These are phyloP conservation scores for Mycena latifolia DNA, from an alignment of 768 basidiomycete genomes.

Conservation along the genomic window DNA sequence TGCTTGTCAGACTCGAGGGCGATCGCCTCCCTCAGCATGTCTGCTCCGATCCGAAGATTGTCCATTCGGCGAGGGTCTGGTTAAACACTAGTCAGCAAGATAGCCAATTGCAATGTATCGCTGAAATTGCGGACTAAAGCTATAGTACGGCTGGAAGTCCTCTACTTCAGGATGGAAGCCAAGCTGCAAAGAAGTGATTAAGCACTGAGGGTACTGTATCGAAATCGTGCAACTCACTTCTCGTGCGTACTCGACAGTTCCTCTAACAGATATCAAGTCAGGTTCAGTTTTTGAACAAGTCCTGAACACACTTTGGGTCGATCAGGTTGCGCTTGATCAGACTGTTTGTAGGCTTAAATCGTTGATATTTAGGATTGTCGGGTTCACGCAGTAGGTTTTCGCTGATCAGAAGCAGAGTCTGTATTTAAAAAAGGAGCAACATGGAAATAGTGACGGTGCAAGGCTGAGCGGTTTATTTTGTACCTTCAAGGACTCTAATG, in stretches of 20 bases:
- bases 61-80: conserved; percentile 49
- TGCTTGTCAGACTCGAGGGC: conserved; percentile 64
- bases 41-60: conserved; percentile 73
- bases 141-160: conserved; percentile 5
- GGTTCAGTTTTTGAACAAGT: too few species aligned
- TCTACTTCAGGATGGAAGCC: conserved; percentile 79
- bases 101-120: too few species aligned
- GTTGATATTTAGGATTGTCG: conserved; percentile 76
- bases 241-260: conserved; percentile 84
- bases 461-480: too few species aligned
- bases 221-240: conserved; percentile 64
- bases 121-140: not conserved
- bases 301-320: conserved; percentile 66
- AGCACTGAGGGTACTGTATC: conserved; percentile 19
- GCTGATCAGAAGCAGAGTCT: conserved; percentile 77
- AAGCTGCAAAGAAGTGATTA: conserved; percentile 57
- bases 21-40: conserved; percentile 73
- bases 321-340: conserved; percentile 76
- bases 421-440: conserved; percentile 33
- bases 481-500: conserved; percentile 76
- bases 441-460: conserved; percentile 32
- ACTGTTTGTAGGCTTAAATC: conserved; percentile 82
- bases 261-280: conserved; percentile 41
- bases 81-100: too few species aligned
- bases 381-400: conserved; percentile 83